Conservation (phyloP, 345 rosid genomes). For the Salix dunnii region DNA sequence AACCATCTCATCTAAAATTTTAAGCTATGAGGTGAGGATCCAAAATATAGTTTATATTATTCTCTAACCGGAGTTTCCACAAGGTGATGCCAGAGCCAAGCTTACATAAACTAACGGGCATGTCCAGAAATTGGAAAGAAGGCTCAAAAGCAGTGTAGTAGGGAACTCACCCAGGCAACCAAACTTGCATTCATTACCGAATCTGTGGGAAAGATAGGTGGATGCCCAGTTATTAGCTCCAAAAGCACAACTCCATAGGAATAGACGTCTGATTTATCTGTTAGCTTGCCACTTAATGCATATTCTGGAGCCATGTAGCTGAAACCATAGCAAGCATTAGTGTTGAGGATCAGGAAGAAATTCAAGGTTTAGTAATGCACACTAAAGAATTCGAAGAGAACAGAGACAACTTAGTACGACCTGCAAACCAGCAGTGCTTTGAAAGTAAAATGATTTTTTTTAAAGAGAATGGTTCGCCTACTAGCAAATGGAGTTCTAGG, state of each 20-base stretch:
- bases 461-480: too few species aligned
- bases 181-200: constrained; percentile 1
- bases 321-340: neutral
- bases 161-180: constrained; percentile 16
- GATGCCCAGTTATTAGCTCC: constrained; percentile 27
- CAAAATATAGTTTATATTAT: too few species aligned
- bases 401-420: too few species aligned
- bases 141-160: neutral
- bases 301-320: constrained; percentile 25
- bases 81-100: neutral
- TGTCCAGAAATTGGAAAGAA: neutral
- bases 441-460: too few species aligned
- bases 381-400: neutral
- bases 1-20: too few species aligned
- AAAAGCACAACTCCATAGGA: constrained; percentile 16
- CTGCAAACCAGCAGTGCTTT: neutral
- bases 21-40: too few species aligned
- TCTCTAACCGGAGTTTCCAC: neutral
- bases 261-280: neutral
- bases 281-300: constrained; percentile 19
- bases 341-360: neutral
- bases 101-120: neutral
- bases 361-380: neutral
- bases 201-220: constrained; percentile 7
- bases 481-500: too few species aligned